A percentile compares a stretch with the other conserved stretches of the same genome.
phyloP scores from a whole-genome alignment of 1,139 yeast genomes.

The Suzukiozyma palmioleophila region DNA sequence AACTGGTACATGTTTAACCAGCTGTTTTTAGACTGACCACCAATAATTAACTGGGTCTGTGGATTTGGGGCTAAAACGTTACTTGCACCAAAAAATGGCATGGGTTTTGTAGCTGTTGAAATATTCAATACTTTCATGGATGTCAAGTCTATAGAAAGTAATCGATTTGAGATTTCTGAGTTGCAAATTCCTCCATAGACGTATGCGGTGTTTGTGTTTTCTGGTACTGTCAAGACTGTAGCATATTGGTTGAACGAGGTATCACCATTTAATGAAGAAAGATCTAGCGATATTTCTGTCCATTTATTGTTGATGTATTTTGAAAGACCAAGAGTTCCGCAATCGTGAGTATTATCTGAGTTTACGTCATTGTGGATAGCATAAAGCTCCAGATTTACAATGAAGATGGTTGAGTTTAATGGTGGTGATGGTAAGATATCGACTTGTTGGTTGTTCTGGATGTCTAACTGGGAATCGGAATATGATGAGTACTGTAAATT shows the following conservation, averaged over 20 bases:
- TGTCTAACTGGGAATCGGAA: constrained; percentile 10
- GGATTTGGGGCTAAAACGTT: constrained; percentile 38
- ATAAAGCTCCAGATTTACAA: constrained; percentile 26
- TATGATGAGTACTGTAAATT: constrained; percentile 7
- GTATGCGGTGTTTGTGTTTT: constrained; percentile 22
- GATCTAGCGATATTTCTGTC: constrained; percentile 17
- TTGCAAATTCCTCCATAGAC: constrained; percentile 38
- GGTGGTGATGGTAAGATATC: constrained; percentile 29
- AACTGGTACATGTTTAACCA: constrained; percentile 46
- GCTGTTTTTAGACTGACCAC: constrained; percentile 36
- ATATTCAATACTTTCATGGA: constrained; percentile 27
- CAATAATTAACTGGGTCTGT: constrained; percentile 35
- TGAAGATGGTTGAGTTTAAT: constrained; percentile 26
- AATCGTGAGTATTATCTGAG: constrained; percentile 7
- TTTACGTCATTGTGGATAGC: constrained; percentile 19
- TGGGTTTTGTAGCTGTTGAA: constrained; percentile 41
- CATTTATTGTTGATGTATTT: constrained; percentile 16
- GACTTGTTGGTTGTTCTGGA: constrained; percentile 19
- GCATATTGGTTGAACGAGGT: constrained; percentile 27
- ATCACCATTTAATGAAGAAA: constrained; percentile 15
- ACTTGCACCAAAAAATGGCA: constrained; percentile 40
- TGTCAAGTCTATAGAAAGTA: constrained; percentile 31
- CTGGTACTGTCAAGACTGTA: constrained; percentile 27
- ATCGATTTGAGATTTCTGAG: constrained; percentile 21
- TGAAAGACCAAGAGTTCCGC: constrained; percentile 17